Evolutionary conservation across 139 green algal species (phyloP), one percentile per base, ranked within the genome.

Genomic region (Chlamydomonas eustigma): DNA sequence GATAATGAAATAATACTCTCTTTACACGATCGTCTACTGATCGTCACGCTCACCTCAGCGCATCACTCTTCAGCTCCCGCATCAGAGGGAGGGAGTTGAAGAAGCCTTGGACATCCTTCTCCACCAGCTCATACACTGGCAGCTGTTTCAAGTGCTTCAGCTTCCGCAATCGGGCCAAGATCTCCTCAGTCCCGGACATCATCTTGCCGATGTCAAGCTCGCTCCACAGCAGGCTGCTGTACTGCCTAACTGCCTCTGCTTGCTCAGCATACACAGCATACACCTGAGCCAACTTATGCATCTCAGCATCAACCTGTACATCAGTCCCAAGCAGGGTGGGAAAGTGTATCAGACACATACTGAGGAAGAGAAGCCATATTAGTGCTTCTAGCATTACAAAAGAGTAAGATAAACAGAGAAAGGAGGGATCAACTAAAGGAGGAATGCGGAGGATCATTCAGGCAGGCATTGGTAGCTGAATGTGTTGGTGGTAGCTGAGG

Each of bases 81-180:
- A 97, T 95, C 31, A 95, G 83, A 2, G 90, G 90, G 79, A 97
- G 85, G n/a, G 87, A 91, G 50, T 91, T 87, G 58, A 84, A 80
- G 84, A 95, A 97, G 72, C 84, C 88, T 39, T 85, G 65, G 37
- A 97, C 92, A 51, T 90, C 89, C 50, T 83, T 75, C 38, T 90
- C 83, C 44, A 95, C 85, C 50, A 87, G 37, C 66, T 84, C 83
- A 76, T 88, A 95, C 35, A 88, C 76, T 2, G 88, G 89, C 85
- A 92, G 70, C 50, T 80, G 70, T 71, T 86, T 88, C 35, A 95
- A 72, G 2, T 83, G 72, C 77, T 91, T 94, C 33, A 92, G 71
- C 68, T 85, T 87, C 22, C 77, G 79, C 64, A 92, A 80, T 81
- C 83, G 87, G 31, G 12, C 22, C 52, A 68, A 28, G 18, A 68